Base-by-base conservation (phyloP, 768 basidiomycete species). In the Boletellus sp. region DNA sequence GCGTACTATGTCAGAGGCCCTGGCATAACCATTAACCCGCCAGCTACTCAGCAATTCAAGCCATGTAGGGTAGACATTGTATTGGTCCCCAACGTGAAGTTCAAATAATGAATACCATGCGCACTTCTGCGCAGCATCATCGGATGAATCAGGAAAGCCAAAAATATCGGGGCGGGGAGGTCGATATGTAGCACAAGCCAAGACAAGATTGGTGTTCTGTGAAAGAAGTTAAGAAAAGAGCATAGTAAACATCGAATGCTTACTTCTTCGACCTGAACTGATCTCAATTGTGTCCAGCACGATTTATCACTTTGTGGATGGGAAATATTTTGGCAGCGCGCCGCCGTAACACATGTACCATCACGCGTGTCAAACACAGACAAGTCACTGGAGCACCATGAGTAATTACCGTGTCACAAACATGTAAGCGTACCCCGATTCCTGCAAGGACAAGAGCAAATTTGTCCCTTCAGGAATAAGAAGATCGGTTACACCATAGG, bases 301-400 rank as follows among this genome's bases (percentile, higher is more conserved):
- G 48, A 64, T 9, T 38, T 43, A 6, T 52, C 39, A n/a, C 42
- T 47, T 32, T 39, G 52, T 15, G 49, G 47, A 19, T 28, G 51
- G 28, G n/a, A 9, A 32, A 22, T 6, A 15, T 47, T 52, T 35
- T 1, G 42, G 31, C 67, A 69, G 1, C 37, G 31, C 6, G 51
- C 47, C 6, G 52, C 55, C 16, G 66, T 60, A 12, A 71, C 42
- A 48, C 74, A 78, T 6, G 56, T 51, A 6, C 77, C 76, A 54
- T 90, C 89, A n/a, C 69, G 59, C 0, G 72, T 65, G 9, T 79
- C 74, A 46, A 80, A 76, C 1, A 84, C 64, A 22, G 75, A 78
- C 17, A 90, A 60, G 50, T 77, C 65, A 12, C 87, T 88, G 51
- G 37, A 50, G 12, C 19, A 45, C 28, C 10, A 37, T 56, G 44